Percentiles rank a stretch among this genome's conserved stretches.
phyloP scores from a whole-genome alignment of 2,329 filamentous ascomycete genomes.

The Penicillium frequentans region DNA sequence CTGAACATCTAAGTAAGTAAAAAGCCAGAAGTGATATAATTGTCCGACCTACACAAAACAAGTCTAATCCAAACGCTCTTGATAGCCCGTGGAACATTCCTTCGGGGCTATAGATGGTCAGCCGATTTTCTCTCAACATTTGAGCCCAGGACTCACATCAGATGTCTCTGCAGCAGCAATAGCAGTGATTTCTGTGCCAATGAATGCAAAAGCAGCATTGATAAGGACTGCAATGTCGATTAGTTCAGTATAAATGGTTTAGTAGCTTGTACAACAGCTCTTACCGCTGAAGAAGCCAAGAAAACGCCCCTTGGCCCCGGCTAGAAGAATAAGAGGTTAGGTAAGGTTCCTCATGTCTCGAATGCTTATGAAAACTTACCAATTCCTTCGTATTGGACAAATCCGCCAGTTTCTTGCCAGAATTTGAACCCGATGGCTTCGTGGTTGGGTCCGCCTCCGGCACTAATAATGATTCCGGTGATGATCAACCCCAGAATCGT shows the following conservation, averaged over 20 bases:
- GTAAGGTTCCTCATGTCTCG: too few species aligned
- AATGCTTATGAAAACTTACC: background rate
- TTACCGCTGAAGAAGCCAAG: slow-evolving; percentile 19
- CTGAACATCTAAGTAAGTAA: background rate
- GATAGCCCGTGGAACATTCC: slow-evolving; percentile 17
- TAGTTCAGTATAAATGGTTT: background rate
- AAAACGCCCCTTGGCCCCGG: slow-evolving; percentile 18
- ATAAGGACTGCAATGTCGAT: slow-evolving; percentile 8
- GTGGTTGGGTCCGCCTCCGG: slow-evolving; percentile 16
- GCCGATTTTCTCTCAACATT: background rate
- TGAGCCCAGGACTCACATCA: slow-evolving; percentile 5
- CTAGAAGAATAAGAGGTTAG: background rate
- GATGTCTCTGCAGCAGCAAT: slow-evolving; percentile 19
- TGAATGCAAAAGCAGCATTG: slow-evolving; percentile 21
- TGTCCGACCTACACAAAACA: slow-evolving; percentile 15
- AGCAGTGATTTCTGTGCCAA: slow-evolving; percentile 20
- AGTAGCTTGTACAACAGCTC: background rate
- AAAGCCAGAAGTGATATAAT: too few species aligned
- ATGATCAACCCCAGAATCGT: slow-evolving; percentile 21
- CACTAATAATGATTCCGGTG: slow-evolving; percentile 11
- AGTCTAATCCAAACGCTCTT: slow-evolving; percentile 20
- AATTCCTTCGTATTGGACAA: slow-evolving; percentile 12
- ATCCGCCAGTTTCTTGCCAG: slow-evolving; percentile 16
- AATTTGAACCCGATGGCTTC: slow-evolving; percentile 15
- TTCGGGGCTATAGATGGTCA: slow-evolving; percentile 11